Evolutionary conservation across 352 stramenopile genomes (phyloP).

Genomic region (Thraustochytrium striatum): DNA sequence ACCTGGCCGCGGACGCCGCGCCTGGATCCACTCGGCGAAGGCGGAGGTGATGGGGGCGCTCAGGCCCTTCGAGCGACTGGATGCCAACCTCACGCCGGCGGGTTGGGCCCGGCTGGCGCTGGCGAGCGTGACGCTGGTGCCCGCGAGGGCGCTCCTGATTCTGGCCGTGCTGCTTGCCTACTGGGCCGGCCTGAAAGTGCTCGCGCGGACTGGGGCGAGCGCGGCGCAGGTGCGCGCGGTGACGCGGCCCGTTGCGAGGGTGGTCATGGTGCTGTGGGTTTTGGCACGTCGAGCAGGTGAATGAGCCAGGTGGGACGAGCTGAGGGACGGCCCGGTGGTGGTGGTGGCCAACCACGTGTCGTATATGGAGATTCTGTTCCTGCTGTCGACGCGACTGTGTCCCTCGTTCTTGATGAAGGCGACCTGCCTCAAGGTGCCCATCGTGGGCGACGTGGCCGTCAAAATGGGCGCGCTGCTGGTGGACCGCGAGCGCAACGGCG

Average conservation of each 20-base stretch:
- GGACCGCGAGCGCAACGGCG: background rate
- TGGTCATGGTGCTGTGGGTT: background rate
- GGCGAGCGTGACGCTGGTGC: constrained; percentile 1
- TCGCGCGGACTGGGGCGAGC: background rate
- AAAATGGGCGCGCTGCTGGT: constrained; percentile 20
- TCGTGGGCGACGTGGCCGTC: constrained; percentile 24
- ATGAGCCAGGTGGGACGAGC: background rate
- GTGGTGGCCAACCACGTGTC: constrained; percentile 38
- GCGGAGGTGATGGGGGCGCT: background rate
- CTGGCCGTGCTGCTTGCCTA: background rate
- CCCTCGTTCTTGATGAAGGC: constrained; percentile 42
- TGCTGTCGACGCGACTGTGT: constrained; percentile 12
- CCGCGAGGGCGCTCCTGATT: background rate
- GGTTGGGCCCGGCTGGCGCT: background rate
- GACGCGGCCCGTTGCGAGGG: background rate
- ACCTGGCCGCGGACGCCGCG: no score
- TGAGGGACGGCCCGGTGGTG: background rate
- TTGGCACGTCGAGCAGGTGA: background rate
- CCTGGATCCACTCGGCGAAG: no score
- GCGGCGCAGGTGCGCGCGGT: background rate
- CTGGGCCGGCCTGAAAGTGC: background rate
- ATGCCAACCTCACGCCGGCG: background rate
- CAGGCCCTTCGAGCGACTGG: constrained; percentile 1
- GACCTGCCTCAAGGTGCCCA: constrained; percentile 29
- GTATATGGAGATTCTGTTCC: constrained; percentile 37